phyloP scores from a whole-genome alignment of 2,329 filamentous ascomycete species.

The Phialophora macrospora region DNA sequence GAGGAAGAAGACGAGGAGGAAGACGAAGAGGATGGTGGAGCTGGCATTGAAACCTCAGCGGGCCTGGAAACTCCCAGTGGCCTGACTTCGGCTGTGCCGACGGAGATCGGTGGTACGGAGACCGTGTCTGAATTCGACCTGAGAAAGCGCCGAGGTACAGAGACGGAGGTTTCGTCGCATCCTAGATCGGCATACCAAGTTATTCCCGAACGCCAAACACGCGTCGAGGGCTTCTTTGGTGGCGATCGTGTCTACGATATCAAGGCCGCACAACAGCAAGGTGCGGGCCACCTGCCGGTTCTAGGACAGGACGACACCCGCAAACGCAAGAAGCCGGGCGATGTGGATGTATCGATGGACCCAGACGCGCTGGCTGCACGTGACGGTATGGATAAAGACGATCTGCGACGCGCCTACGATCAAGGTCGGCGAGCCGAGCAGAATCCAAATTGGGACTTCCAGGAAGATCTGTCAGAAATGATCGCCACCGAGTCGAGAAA shows the following conservation, averaged over 20 bases:
- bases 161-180: conserved; percentile 78
- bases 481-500: conserved; percentile 93
- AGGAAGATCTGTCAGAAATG: conserved; percentile 94
- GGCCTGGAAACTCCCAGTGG: conserved; percentile 82
- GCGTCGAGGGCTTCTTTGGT: conserved; percentile 91
- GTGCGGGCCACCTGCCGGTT: conserved; percentile 63
- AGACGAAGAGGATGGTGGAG: conserved; percentile 64
- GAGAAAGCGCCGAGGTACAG: conserved; percentile 83
- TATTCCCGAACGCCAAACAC: conserved; percentile 83
- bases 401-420: conserved; percentile 80
- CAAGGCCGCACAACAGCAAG: conserved; percentile 59
- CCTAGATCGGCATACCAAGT: conserved; percentile 86
- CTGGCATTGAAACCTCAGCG: conserved; percentile 73
- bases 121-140: conserved; percentile 87
- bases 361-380: conserved; percentile 75
- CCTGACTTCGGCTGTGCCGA: conserved; percentile 77
- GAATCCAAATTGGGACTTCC: conserved; percentile 74
- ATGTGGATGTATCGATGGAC: conserved; percentile 91
- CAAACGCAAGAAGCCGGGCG: conserved; percentile 94
- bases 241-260: conserved; percentile 93
- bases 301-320: conserved; percentile 78
- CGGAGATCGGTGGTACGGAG: conserved; percentile 76
- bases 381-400: conserved; percentile 83
- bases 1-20: conserved; percentile 70
- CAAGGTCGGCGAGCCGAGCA: conserved; percentile 67